Conservation (phyloP, 2,329 filamentous ascomycete genomes). For the Ophiostoma tasmaniense region DNA sequence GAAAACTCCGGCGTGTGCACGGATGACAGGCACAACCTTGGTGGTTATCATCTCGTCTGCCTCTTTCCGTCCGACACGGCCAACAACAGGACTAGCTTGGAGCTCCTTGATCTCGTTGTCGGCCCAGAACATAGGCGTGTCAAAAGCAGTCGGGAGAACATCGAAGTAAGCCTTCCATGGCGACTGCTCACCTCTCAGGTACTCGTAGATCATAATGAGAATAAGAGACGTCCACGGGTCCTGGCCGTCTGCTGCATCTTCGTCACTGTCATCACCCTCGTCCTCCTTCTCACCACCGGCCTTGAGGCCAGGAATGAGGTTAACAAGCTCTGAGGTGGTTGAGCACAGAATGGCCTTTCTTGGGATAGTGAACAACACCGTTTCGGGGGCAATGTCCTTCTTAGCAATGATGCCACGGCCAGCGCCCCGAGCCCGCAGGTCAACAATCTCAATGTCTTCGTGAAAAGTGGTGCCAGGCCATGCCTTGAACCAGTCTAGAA, state of each 20-base stretch:
- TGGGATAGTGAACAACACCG: slow-evolving; percentile 73
- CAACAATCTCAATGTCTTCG: slow-evolving; percentile 41
- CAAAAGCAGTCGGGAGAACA: slow-evolving; percentile 62
- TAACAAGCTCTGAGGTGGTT: slow-evolving; percentile 61
- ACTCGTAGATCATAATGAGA: slow-evolving; percentile 73
- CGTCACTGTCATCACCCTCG: slow-evolving; percentile 31
- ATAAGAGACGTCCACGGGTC: slow-evolving; percentile 54
- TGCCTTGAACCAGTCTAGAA: slow-evolving; percentile 46
- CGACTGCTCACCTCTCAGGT: slow-evolving; percentile 49
- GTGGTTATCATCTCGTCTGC: slow-evolving; percentile 61
- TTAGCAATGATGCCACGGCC: slow-evolving; percentile 59
- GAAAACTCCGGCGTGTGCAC: slow-evolving; percentile 39
- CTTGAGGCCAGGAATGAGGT: slow-evolving; percentile 40
- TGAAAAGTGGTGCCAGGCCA: slow-evolving; percentile 47
- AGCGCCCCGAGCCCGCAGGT: slow-evolving; percentile 41
- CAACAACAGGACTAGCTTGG: slow-evolving; percentile 65
- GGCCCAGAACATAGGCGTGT: slow-evolving; percentile 88
- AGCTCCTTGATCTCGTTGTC: slow-evolving; percentile 60
- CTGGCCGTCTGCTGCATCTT: slow-evolving; percentile 31
- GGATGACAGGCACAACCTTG: slow-evolving; percentile 44
- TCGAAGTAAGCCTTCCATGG: slow-evolving; percentile 71
- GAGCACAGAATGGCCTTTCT: slow-evolving; percentile 61
- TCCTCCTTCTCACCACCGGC: slow-evolving; percentile 17
- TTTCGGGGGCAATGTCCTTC: slow-evolving; percentile 61
- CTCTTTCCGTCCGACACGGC: slow-evolving; percentile 65